These are phyloP conservation scores for Lippia alba DNA, from an alignment of 305 asterid species.

Conservation along the genomic window DNA sequence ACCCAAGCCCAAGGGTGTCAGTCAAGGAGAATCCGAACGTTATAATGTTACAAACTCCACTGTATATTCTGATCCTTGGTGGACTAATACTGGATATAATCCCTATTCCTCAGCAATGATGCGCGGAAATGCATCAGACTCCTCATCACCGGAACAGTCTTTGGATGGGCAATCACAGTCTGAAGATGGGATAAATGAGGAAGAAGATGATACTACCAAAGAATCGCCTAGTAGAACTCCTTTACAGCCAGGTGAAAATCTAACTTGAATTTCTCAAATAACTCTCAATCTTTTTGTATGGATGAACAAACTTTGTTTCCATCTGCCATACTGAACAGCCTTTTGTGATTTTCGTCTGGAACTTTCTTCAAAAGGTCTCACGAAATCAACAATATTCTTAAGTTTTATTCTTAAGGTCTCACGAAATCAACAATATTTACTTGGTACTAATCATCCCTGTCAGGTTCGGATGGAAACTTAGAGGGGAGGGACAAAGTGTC, in stretches of 20 bases:
- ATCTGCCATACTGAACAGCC: background rate
- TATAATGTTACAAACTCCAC: slow-evolving; percentile 43
- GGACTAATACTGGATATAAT: slow-evolving; percentile 49
- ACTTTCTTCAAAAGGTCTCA: background rate
- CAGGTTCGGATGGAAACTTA: slow-evolving; percentile 51
- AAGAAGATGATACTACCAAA: slow-evolving; percentile 57
- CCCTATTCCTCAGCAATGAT: slow-evolving; percentile 50
- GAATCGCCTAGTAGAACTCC: slow-evolving; percentile 47
- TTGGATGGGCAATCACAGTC: slow-evolving; percentile 52
- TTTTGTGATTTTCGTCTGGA: slow-evolving; percentile 2
- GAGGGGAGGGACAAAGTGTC: slow-evolving; percentile 39
- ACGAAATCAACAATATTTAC: background rate
- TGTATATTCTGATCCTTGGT: slow-evolving; percentile 58
- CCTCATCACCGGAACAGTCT: slow-evolving; percentile 58
- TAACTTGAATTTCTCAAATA: slow-evolving; percentile 16
- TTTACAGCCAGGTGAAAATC: slow-evolving; percentile 50
- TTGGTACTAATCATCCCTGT: slow-evolving; percentile 33
- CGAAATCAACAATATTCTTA: too few relatives aligned
- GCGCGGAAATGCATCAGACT: slow-evolving; percentile 63
- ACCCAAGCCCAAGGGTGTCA: slow-evolving; percentile 53
- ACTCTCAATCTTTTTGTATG: background rate
- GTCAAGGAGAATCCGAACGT: slow-evolving; percentile 45
- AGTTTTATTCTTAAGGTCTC: too few relatives aligned
- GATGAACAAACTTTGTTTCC: background rate
- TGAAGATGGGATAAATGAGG: slow-evolving; percentile 54